Conservation (phyloP, 768 basidiomycete species). For the Pleurotus ostreatus region DNA sequence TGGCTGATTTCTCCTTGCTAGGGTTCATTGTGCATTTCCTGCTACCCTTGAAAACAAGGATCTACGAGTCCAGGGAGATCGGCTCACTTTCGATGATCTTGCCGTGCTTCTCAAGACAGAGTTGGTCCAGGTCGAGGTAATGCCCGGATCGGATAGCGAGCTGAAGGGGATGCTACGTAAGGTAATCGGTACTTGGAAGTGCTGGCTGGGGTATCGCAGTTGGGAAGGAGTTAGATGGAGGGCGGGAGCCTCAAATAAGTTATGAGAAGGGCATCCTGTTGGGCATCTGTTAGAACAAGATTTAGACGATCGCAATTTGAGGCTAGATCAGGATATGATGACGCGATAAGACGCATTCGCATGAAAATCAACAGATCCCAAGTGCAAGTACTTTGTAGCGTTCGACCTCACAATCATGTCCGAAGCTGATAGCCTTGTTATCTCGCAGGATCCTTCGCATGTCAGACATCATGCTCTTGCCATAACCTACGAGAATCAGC, state of each 20-base stretch:
- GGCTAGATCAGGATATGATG: no score
- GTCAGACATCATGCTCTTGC: conserved; percentile 28
- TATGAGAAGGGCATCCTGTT: conserved; percentile 10
- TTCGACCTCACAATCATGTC: not conserved
- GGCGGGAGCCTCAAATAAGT: conserved; percentile 16
- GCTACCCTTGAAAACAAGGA: conserved; percentile 22
- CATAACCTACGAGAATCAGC: conserved; percentile 6
- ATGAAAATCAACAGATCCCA: no score
- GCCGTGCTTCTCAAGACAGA: conserved; percentile 19
- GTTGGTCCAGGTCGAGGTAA: conserved; percentile 11
- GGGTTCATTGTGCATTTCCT: conserved; percentile 27
- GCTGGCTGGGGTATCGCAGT: conserved; percentile 13
- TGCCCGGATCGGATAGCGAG: conserved; percentile 7
- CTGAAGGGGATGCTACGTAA: conserved; percentile 2
- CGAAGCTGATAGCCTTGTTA: conserved; percentile 45
- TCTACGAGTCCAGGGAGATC: conserved; percentile 34
- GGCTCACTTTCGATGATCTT: conserved; percentile 19
- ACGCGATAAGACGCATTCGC: no score
- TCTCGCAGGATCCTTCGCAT: conserved; percentile 59
- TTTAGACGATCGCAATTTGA: no score
- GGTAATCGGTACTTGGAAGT: conserved; percentile 11
- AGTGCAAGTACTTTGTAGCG: no score
- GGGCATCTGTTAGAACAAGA: no score
- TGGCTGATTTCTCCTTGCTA: conserved; percentile 6
- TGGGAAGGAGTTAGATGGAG: conserved; percentile 9